Conservation (phyloP, 2,329 filamentous ascomycete species). For the Sporothrix protearum region DNA sequence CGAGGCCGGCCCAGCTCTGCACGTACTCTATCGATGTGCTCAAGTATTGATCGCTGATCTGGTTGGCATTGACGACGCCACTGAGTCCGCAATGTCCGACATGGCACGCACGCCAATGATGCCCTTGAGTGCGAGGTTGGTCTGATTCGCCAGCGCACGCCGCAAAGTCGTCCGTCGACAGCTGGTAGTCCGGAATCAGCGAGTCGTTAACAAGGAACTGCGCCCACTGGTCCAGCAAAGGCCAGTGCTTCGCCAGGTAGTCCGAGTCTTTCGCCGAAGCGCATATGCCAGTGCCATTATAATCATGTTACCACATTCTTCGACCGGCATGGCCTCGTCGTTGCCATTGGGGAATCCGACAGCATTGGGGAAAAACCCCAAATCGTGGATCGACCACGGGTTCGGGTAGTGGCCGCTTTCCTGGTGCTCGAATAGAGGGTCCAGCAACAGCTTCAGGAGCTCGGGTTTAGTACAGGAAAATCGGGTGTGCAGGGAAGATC, state of each 20-base stretch:
- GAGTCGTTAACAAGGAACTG: slow-evolving; percentile 67
- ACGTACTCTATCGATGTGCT: slow-evolving; percentile 54
- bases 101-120: slow-evolving; percentile 77
- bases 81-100: slow-evolving; percentile 63
- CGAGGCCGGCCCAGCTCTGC: slow-evolving; percentile 66
- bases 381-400: slow-evolving; percentile 70
- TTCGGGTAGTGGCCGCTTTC: slow-evolving; percentile 78
- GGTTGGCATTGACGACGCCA: slow-evolving; percentile 46
- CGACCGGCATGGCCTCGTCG: slow-evolving; percentile 70
- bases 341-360: slow-evolving; percentile 65
- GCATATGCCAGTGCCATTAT: slow-evolving; percentile 62
- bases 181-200: slow-evolving; percentile 65
- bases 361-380: slow-evolving; percentile 69
- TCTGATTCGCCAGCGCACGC: slow-evolving; percentile 67
- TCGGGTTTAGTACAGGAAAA: slow-evolving; percentile 79
- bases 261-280: slow-evolving; percentile 45
- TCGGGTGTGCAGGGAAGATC: slow-evolving; percentile 78
- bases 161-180: slow-evolving; percentile 72
- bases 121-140: slow-evolving; percentile 72
- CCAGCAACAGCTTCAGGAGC: slow-evolving; percentile 72
- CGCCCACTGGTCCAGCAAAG: slow-evolving; percentile 68
- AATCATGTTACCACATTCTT: slow-evolving; percentile 70
- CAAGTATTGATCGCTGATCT: slow-evolving; percentile 9
- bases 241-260: slow-evolving; percentile 61
- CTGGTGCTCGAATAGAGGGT: slow-evolving; percentile 75